These are phyloP conservation scores for Aurifilum marmelostoma DNA, from an alignment of 2,329 filamentous ascomycete genomes.

Conservation along the genomic window DNA sequence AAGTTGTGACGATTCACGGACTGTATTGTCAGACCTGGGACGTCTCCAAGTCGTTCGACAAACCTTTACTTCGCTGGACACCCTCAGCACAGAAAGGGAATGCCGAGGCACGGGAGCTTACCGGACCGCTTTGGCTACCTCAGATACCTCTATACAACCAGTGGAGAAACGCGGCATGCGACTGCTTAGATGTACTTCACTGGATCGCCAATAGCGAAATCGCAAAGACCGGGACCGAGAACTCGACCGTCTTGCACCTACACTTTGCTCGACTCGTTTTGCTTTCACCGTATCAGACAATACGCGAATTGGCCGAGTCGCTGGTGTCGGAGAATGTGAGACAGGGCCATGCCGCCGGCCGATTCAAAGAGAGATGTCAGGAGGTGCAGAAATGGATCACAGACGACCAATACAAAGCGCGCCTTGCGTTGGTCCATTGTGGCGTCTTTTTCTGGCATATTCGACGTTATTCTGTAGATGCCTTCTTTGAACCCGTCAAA, in stretches of 20 bases:
- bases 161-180: conserved; percentile 51
- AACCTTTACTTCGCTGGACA: conserved; percentile 23
- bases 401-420: conserved; percentile 47
- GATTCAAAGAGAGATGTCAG: conserved; percentile 41
- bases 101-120: conserved; percentile 17
- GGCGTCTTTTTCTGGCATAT: conserved; percentile 51
- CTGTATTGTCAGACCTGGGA: conserved; percentile 26
- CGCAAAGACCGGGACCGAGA: conserved; percentile 54
- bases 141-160: conserved; percentile 24
- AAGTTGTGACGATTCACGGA: conserved; percentile 15
- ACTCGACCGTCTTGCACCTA: conserved; percentile 58
- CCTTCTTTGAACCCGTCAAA: conserved; percentile 44
- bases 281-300: conserved; percentile 51
- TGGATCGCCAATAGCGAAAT: conserved; percentile 60
- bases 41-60: conserved; percentile 4
- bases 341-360: conserved; percentile 36
- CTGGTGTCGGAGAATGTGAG: conserved; percentile 35
- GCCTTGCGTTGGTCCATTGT: conserved; percentile 48
- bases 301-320: conserved; percentile 46
- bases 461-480: conserved; percentile 45
- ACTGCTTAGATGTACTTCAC: conserved; percentile 58
- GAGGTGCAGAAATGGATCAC: conserved; percentile 30
- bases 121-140: conserved; percentile 13
- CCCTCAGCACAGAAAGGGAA: conserved; percentile 21
- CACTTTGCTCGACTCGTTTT: conserved; percentile 58